These are phyloP conservation scores for Geosmithia putterillii DNA, from an alignment of 2,329 filamentous ascomycete species.

Conservation along the genomic window DNA sequence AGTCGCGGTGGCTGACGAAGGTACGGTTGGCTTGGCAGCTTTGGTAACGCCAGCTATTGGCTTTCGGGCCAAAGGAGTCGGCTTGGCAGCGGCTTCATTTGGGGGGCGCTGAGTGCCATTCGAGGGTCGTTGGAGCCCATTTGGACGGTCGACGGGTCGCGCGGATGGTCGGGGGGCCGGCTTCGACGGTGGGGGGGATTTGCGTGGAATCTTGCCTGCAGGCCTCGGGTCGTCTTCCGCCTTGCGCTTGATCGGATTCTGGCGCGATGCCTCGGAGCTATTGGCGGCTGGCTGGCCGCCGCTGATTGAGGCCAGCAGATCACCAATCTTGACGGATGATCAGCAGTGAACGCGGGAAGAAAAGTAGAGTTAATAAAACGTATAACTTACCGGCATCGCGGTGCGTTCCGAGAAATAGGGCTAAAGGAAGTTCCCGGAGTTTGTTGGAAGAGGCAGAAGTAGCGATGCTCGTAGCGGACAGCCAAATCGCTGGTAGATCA, in stretches of 20 bases:
- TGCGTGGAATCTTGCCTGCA: constrained; percentile 29
- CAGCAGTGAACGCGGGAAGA: background rate
- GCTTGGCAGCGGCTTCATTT: constrained; percentile 3
- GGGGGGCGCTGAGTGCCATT: constrained; percentile 4
- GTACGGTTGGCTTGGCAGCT: constrained; percentile 9
- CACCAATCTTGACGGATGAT: constrained; percentile 21
- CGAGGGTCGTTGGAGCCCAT: constrained; percentile 9
- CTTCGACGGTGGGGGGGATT: constrained; percentile 6
- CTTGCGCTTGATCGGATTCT: constrained; percentile 39
- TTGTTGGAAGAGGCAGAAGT: too few relatives aligned
- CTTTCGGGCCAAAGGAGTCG: constrained; percentile 9
- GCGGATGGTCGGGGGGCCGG: constrained; percentile 7
- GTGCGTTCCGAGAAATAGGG: background rate
- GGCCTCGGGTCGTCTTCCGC: constrained; percentile 36
- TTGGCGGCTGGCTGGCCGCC: constrained; percentile 34
- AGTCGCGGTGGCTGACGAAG: constrained; percentile 9
- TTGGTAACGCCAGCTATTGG: constrained; percentile 12
- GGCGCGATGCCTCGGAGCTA: constrained; percentile 16
- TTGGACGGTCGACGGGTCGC: constrained; percentile 13
- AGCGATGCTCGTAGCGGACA: too few relatives aligned
- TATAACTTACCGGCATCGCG: constrained; percentile 5
- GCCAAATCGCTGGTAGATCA: too few relatives aligned
- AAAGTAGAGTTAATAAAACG: background rate
- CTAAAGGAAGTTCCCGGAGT: too few relatives aligned
- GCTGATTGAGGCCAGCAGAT: constrained; percentile 49